A percentile compares a stretch with the other conserved stretches of the same genome.
These are phyloP conservation scores for Podospora sp. DNA, from an alignment of 495 filamentous ascomycete species.

Conservation along the genomic window DNA sequence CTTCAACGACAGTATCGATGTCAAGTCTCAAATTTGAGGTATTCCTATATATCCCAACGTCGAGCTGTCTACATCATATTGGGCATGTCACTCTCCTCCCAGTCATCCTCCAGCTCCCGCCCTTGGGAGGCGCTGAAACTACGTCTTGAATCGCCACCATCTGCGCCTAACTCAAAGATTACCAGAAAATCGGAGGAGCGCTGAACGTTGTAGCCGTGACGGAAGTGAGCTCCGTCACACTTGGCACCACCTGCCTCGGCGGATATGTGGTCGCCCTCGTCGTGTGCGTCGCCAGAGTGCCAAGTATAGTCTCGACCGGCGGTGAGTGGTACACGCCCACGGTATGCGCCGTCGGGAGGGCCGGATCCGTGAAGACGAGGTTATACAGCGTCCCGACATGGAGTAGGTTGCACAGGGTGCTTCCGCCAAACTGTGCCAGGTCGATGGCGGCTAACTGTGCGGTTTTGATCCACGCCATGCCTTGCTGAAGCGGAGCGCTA, in stretches of 20 bases:
- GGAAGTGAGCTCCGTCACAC: constrained; percentile 16
- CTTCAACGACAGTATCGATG: too few species aligned
- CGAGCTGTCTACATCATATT: too few species aligned
- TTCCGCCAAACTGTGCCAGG: background rate
- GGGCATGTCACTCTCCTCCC: too few species aligned
- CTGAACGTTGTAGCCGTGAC: constrained; percentile 18
- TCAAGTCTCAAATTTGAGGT: too few species aligned
- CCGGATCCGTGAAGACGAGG: constrained; percentile 23
- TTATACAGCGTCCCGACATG: constrained; percentile 25
- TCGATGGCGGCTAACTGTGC: constrained; percentile 22
- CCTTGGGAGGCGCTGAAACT: too few species aligned
- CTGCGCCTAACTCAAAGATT: too few species aligned
- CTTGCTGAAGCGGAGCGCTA: constrained; percentile 13
- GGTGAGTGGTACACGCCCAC: constrained; percentile 23
- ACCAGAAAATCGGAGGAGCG: background rate
- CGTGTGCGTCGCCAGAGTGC: constrained; percentile 20
- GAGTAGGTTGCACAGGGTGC: constrained; percentile 21
- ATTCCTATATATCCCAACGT: too few species aligned
- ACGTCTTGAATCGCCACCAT: too few species aligned
- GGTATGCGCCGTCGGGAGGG: constrained; percentile 19
- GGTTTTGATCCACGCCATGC: constrained; percentile 19
- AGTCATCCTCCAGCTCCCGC: too few species aligned
- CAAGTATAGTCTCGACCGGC: constrained; percentile 23
- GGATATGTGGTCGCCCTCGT: constrained; percentile 23
- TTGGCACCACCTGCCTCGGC: constrained; percentile 17